Base-by-base conservation (phyloP, 805 yeast species). In the Saturnispora galanensis region DNA sequence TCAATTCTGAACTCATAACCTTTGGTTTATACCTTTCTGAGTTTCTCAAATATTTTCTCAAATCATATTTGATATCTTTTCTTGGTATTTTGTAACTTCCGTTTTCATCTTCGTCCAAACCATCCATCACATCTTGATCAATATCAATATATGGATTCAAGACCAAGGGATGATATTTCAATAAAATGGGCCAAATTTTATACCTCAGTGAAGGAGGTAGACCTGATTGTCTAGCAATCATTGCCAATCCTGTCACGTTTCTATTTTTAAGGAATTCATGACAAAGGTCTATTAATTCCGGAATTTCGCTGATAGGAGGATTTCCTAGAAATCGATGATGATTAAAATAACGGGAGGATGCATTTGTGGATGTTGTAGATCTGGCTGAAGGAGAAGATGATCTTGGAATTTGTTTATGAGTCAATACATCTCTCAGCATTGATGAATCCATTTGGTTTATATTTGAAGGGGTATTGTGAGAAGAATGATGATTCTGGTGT, bases 131-230 rank as follows among this genome's bases (percentile, higher is more conserved):
- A 18, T 67, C 69, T 26, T 57, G 64, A 56, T 74, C 90, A 2
- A 86, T 80, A 49, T 75, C 73, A 32, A 86, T 70, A 52, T 76
- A 82, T 0, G 96, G 96, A 41, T 78, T 70, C 30, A 76, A 63
- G 11, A 86, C 95, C 66, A 80, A 84, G 1, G 97, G 96, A 60
- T 89, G 97, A 54, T 78, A 78, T 52, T 79, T 79, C 46, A 89
- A 62, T 41, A 89, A 62, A 4, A 85, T 64, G 1, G 96, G 96
- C 97, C 97, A 89, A 7, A 85, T 83, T 46, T 73, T 68, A 52
- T 77, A 78, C 48, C 97, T 71, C 44, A 87, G 67, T 46, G 78
- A 73, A 1, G 95, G 90, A 1, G 97, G 97, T 26, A 88, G 69
- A 3, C 97, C 97, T 46, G 78, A 68, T 52, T 81, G 88, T 50